Percentiles rank a stretch among this genome's conserved stretches.
Conservation (phyloP, 2,329 filamentous ascomycete species). For the Colletotrichum higginsianum region DNA sequence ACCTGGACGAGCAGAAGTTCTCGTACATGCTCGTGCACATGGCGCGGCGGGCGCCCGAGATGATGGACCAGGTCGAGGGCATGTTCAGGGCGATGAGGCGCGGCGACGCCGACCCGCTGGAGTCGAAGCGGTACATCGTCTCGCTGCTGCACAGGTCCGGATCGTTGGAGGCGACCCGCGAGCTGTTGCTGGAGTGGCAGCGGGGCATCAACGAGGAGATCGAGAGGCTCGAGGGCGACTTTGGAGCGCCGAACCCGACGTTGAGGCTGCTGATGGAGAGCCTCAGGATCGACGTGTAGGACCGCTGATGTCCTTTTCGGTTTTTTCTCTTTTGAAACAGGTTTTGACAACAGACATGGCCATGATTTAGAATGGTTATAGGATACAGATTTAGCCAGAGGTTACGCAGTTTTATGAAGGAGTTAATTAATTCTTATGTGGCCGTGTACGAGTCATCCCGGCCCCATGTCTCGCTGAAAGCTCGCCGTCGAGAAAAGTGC, state of each 20-base stretch:
- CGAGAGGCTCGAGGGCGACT: not conserved
- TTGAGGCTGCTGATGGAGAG: slow-evolving; percentile 4
- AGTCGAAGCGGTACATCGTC: not conserved
- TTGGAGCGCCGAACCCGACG: not conserved
- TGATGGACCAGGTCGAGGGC: slow-evolving; percentile 5
- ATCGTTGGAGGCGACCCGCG: not conserved
- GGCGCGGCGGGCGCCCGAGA: not conserved
- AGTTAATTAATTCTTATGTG: too few species aligned
- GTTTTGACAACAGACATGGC: too few species aligned
- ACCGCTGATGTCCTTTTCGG: not conserved
- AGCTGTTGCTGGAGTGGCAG: not conserved
- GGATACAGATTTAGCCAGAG: too few species aligned
- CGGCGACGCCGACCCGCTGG: not conserved
- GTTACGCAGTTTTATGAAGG: too few species aligned
- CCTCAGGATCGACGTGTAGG: not conserved
- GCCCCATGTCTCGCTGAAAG: too few species aligned
- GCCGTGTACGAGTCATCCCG: too few species aligned
- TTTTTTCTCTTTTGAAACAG: not conserved
- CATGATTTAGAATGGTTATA: too few species aligned
- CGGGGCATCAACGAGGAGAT: not conserved
- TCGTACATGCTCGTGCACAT: slow-evolving; percentile 56
- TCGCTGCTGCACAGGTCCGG: not conserved
- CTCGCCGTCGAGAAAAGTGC: too few species aligned
- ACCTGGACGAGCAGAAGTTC: slow-evolving; percentile 96
- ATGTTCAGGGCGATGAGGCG: slow-evolving; percentile 8